Conservation (phyloP, 768 basidiomycete genomes). For the Russula virescens region DNA sequence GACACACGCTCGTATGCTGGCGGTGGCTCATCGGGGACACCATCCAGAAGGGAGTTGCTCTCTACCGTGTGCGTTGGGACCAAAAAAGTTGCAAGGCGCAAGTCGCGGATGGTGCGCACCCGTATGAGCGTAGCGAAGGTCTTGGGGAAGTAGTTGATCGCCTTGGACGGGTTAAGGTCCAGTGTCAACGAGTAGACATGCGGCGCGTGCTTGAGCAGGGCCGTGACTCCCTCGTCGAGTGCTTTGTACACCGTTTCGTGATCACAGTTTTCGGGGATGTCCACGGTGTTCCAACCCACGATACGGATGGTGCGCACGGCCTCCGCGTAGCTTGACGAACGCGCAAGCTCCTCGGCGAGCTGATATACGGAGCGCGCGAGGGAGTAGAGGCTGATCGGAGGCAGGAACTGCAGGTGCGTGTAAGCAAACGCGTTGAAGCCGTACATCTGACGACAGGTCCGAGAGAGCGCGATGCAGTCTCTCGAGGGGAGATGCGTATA, state of each 20-base stretch:
- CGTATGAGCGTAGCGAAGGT: neutral
- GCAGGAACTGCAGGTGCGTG: conserved; percentile 15
- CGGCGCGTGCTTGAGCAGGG: neutral
- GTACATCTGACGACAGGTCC: conserved; percentile 16
- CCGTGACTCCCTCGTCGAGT: neutral
- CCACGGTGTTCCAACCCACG: neutral
- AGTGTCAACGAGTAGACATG: conserved; percentile 2
- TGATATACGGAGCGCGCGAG: conserved; percentile 2
- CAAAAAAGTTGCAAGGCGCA: neutral
- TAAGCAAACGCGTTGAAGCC: conserved; percentile 8
- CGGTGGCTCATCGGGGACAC: neutral
- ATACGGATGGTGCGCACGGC: conserved; percentile 13
- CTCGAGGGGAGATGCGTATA: conserved; percentile 2
- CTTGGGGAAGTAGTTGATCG: conserved; percentile 3
- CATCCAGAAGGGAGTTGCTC: neutral
- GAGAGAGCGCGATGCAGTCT: conserved; percentile 12
- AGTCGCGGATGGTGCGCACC: conserved; percentile 11
- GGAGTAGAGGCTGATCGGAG: conserved; percentile 12
- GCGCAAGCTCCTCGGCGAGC: conserved; percentile 1
- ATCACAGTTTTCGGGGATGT: neutral
- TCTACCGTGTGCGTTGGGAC: neutral
- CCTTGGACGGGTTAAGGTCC: neutral
- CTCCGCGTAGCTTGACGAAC: conserved; percentile 1
- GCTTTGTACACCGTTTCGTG: neutral
- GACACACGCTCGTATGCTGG: conserved; percentile 2